These are phyloP conservation scores for Fonsecaea pedrosoi DNA, from an alignment of 2,329 filamentous ascomycete species.

Conservation along the genomic window DNA sequence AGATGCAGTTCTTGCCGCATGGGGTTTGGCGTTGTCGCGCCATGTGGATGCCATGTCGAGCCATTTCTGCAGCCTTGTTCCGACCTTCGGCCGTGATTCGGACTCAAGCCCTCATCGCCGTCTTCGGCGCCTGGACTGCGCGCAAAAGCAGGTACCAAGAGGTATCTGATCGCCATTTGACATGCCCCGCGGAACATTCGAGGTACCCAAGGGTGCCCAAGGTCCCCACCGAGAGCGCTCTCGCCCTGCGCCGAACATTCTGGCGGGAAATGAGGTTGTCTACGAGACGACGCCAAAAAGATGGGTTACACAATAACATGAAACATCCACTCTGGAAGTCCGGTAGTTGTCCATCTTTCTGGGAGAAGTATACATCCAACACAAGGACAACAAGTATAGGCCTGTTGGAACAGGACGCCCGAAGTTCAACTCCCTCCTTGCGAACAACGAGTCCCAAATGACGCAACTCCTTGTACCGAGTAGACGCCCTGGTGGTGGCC, in stretches of 20 bases:
- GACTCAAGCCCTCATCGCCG: neutral
- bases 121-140: neutral
- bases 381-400: no score
- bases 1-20: neutral
- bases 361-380: neutral
- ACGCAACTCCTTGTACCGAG: neutral
- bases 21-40: neutral
- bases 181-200: neutral
- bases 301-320: neutral
- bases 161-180: neutral
- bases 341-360: neutral
- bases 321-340: neutral
- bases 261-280: neutral
- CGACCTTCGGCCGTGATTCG: slow-evolving; percentile 5
- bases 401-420: neutral
- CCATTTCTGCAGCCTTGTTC: slow-evolving; percentile 1
- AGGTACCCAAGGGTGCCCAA: neutral
- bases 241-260: neutral
- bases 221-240: neutral
- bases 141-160: neutral
- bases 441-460: neutral
- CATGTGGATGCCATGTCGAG: slow-evolving; percentile 2
- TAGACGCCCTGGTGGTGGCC: neutral
- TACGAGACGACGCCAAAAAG: neutral
- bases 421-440: neutral